Conservation (phyloP, 176 grass and related monocot species). For the Phragmites australis region DNA sequence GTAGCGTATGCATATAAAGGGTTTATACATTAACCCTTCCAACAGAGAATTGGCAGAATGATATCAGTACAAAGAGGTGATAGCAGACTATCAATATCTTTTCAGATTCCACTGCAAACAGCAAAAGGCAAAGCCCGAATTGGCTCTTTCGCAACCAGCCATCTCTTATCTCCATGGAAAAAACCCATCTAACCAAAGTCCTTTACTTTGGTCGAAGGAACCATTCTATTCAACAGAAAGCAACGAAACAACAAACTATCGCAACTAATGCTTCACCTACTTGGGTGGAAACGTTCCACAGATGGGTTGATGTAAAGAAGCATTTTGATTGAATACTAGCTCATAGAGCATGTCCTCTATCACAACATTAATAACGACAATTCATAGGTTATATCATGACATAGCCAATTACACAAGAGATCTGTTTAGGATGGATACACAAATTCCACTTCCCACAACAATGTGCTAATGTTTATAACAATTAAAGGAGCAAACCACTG, state of each 20-base stretch:
- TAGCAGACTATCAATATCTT: not conserved
- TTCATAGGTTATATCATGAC: not conserved
- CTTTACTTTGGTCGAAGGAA: slow-evolving; percentile 25
- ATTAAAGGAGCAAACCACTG: not conserved
- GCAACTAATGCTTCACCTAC: not conserved
- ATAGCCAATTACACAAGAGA: slow-evolving; percentile 22
- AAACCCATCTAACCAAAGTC: slow-evolving; percentile 31
- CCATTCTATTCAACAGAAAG: slow-evolving; percentile 21
- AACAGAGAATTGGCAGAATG: not conserved
- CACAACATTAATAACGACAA: slow-evolving; percentile 4
- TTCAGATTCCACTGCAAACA: slow-evolving; percentile 32
- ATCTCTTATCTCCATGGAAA: slow-evolving; percentile 22
- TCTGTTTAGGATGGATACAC: not conserved
- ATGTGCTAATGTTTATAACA: slow-evolving; percentile 8
- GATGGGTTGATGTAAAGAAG: slow-evolving; percentile 1
- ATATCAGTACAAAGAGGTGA: slow-evolving; percentile 3
- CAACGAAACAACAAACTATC: slow-evolving; percentile 8
- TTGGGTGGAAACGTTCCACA: not conserved
- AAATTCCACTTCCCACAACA: not conserved
- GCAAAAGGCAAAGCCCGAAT: slow-evolving; percentile 20
- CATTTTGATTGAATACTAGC: not conserved
- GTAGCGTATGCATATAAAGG: not conserved
- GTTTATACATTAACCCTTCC: not conserved
- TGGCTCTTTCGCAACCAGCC: not conserved
- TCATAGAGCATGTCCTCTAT: not conserved